Evolutionary conservation across 1,284 basidiomycete species (phyloP).

Genomic region (Pulchroboletus neoregius): DNA sequence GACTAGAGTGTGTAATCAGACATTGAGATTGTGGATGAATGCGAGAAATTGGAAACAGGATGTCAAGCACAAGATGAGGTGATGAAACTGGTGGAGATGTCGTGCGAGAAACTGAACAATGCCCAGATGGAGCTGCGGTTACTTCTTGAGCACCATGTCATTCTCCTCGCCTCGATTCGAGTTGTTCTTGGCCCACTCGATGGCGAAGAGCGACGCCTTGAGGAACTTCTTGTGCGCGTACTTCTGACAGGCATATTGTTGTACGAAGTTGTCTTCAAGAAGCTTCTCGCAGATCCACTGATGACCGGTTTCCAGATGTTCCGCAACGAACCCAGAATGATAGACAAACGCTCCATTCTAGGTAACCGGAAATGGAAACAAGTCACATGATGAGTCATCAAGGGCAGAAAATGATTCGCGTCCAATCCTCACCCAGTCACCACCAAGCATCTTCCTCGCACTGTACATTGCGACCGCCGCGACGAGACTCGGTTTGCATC

Average conservation of each 20-base stretch:
- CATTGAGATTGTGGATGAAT: constrained; percentile 36
- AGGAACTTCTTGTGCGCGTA: constrained; percentile 98
- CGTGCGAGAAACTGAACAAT: constrained; percentile 25
- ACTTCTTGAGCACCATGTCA: constrained; percentile 50
- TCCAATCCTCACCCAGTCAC: constrained; percentile 79
- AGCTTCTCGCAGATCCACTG: constrained; percentile 84
- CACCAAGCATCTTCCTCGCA: constrained; percentile 86
- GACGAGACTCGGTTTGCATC: constrained; percentile 89
- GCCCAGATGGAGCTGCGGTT: constrained; percentile 25
- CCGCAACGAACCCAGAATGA: constrained; percentile 91
- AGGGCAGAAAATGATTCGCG: constrained; percentile 16
- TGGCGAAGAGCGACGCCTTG: constrained; percentile 74
- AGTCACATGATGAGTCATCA: constrained; percentile 47
- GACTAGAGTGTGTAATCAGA: constrained; percentile 38
- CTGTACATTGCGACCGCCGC: constrained; percentile 99
- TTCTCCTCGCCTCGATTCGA: constrained; percentile 31
- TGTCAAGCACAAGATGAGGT: constrained; percentile 36
- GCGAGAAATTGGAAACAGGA: constrained; percentile 34
- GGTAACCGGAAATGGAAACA: constrained; percentile 30
- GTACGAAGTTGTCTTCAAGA: constrained; percentile 74
- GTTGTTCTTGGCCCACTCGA: constrained; percentile 60
- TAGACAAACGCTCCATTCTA: constrained; percentile 90
- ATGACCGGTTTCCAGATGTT: constrained; percentile 83
- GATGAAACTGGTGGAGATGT: constrained; percentile 28
- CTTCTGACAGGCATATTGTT: constrained; percentile 92